Evolutionary conservation across 2,329 filamentous ascomycete species (phyloP).

Genomic region (Dothistroma pini): DNA sequence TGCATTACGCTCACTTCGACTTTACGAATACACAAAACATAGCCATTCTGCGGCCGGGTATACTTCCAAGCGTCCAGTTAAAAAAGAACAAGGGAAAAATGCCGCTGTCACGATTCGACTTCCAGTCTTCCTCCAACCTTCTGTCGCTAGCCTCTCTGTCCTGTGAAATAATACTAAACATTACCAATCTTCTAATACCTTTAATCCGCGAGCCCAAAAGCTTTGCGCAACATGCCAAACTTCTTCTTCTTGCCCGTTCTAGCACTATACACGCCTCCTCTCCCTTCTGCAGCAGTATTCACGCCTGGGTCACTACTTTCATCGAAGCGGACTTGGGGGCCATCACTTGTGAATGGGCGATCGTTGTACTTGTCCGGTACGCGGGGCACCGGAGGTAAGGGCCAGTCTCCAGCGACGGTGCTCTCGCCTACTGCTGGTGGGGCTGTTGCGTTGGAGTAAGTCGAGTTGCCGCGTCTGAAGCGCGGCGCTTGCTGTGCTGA

Average conservation of each 20-base stretch:
- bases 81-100: neutral
- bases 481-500: slow-evolving; percentile 21
- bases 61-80: neutral
- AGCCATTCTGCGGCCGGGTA: neutral
- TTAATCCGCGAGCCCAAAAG: slow-evolving; percentile 58
- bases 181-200: neutral
- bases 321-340: slow-evolving; percentile 18
- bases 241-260: slow-evolving; percentile 58
- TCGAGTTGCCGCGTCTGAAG: slow-evolving; percentile 24
- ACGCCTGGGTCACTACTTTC: slow-evolving; percentile 4
- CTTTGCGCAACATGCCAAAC: slow-evolving; percentile 62
- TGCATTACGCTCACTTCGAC: too few relatives aligned
- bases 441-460: slow-evolving; percentile 25
- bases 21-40: neutral
- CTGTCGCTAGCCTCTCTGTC: neutral
- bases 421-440: slow-evolving; percentile 27
- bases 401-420: slow-evolving; percentile 41
- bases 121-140: neutral
- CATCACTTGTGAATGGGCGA: slow-evolving; percentile 35
- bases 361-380: slow-evolving; percentile 17
- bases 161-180: neutral
- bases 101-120: neutral
- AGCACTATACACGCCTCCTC: slow-evolving; percentile 33
- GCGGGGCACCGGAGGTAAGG: slow-evolving; percentile 39
- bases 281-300: slow-evolving; percentile 17